Percentiles rank a stretch among this genome's conserved stretches.
Evolutionary conservation across 1,284 basidiomycete species (phyloP).

Genomic region (Cutaneotrichosporon daszewskae): DNA sequence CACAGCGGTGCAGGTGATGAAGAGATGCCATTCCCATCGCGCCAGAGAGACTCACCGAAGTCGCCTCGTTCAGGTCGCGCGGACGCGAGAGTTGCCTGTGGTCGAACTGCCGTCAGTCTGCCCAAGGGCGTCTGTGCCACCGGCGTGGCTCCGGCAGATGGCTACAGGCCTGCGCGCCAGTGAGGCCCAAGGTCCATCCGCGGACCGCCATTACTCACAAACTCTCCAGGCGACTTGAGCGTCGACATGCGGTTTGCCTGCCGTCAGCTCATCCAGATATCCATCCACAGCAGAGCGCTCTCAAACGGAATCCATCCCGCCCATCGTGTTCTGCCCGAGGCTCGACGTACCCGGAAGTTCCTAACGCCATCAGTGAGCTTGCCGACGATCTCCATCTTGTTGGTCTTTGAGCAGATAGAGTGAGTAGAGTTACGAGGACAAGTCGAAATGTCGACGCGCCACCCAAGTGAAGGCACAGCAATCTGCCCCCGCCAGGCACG

Average conservation of each 20-base stretch:
- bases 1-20: no score
- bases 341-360: constrained; percentile 25
- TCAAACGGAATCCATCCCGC: no score
- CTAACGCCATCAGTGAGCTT: constrained; percentile 25
- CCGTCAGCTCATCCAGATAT: constrained; percentile 1
- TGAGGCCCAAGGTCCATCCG: no score
- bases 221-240: constrained; percentile 35
- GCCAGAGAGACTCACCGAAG: no score
- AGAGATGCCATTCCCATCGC: no score
- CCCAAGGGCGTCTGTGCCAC: no score
- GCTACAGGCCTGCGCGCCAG: no score
- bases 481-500: no score
- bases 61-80: constrained; percentile 58
- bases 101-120: constrained; percentile 61
- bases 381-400: constrained; percentile 25
- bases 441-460: background rate
- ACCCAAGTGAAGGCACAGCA: no score
- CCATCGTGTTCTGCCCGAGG: background rate
- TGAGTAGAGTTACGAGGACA: background rate
- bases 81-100: constrained; percentile 74
- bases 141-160: no score
- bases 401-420: background rate
- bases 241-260: constrained; percentile 36
- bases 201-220: no score
- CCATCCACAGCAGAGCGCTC: no score